Percentiles rank a stretch among this genome's conserved stretches.
Conservation (phyloP, 139 green algal species). For the Zygnema circumcarinatum region DNA sequence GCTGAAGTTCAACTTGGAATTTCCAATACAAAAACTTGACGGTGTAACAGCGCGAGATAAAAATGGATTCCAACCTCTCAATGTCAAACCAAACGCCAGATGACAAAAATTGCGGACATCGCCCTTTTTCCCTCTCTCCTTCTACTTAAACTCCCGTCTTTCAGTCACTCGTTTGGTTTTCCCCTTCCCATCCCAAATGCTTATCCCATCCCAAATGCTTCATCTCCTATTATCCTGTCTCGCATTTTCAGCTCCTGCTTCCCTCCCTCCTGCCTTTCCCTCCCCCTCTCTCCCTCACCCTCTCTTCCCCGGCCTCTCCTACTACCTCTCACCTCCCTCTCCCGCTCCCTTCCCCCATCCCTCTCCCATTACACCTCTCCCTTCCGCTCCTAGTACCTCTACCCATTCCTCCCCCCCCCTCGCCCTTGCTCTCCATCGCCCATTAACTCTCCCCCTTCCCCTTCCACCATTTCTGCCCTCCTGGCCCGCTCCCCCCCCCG, state of each 20-base stretch:
- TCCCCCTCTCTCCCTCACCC: neutral
- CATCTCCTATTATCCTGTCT: too few species aligned
- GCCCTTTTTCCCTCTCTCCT: neutral
- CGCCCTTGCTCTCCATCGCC: neutral
- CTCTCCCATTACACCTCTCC: conserved; percentile 1
- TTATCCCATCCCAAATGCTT: neutral
- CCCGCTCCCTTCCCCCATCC: neutral
- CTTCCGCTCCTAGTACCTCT: neutral
- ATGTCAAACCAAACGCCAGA: too few species aligned
- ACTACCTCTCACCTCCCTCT: neutral
- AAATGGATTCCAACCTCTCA: too few species aligned
- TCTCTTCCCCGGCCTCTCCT: neutral
- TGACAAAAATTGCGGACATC: too few species aligned
- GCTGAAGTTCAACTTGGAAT: too few species aligned
- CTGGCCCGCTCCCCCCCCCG: neutral
- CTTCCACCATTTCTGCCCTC: neutral
- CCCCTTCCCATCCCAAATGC: neutral
- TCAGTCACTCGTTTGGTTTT: neutral
- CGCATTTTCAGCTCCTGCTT: neutral
- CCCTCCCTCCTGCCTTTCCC: neutral
- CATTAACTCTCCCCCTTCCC: neutral
- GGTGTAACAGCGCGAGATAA: too few species aligned
- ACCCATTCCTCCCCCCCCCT: neutral
- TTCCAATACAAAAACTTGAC: too few species aligned
- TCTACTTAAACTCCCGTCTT: neutral